Conservation (phyloP, 2,329 filamentous ascomycete species). For the Zymoseptoria tritici region DNA sequence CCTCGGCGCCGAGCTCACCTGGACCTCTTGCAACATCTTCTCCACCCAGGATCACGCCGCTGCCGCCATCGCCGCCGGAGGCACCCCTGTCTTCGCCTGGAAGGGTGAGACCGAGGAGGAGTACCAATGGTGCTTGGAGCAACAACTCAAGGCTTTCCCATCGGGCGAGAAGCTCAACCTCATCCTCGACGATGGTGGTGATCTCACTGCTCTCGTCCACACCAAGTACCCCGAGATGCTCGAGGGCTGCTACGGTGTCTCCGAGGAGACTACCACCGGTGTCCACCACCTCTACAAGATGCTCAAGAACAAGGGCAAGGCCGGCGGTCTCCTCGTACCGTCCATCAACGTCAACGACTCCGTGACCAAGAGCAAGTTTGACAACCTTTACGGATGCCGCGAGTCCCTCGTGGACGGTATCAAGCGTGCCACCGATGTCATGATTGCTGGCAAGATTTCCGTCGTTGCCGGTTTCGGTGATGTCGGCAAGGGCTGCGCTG, state of each 20-base stretch:
- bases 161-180: conserved; percentile 94
- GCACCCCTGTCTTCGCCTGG: conserved; percentile 80
- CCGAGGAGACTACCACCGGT: conserved; percentile 98
- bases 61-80: conserved; percentile 87
- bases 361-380: conserved; percentile 99
- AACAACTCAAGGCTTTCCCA: conserved; percentile 96
- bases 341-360: conserved; percentile 99
- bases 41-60: conserved; percentile 98
- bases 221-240: conserved; percentile 98
- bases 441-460: conserved; percentile 98
- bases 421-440: conserved; percentile 99
- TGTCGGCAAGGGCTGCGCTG: conserved; percentile 96
- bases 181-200: conserved; percentile 97
- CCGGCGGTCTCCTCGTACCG: conserved; percentile 70
- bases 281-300: conserved; percentile 99
- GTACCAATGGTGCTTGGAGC: conserved; percentile 99
- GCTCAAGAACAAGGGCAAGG: conserved; percentile 71
- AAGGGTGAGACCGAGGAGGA: conserved; percentile 98
- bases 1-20: conserved; percentile 96
- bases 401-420: conserved; percentile 98
- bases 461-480: conserved; percentile 98
- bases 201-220: conserved; percentile 93
- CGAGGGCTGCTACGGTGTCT: conserved; percentile 95
- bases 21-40: conserved; percentile 99
- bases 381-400: conserved; percentile 99